Evolutionary conservation across 306 rosid genomes (phyloP), one percentile per base, ranked within the genome.

Genomic region (Corylus americana): DNA sequence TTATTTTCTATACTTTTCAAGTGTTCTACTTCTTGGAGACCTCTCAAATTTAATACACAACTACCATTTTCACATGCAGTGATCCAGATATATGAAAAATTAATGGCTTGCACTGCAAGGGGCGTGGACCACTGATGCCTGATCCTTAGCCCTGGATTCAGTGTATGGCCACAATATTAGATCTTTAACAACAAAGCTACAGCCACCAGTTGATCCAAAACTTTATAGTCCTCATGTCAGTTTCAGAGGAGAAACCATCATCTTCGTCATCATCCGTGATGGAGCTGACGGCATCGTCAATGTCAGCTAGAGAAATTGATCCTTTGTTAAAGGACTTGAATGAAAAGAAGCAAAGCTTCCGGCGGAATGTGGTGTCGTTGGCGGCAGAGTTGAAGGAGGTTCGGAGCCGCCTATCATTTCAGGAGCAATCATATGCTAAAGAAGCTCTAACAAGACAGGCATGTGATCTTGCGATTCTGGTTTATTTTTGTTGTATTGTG

Each of bases 301-400:
- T 55, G 35, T 44, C 86, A 1, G 82, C 67, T 75, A 77, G 84
- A 74, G 95, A 86, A 55, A 84, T 90, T 70, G 99, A 93, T 86
- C 98, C 99, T 0, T 63, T 90, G 87, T 85, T 96, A 4, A 89
- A 87, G 77, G 97, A 91, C 87, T 91, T 96, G 83, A 89, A 90
- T 71, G 97, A 96, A 80, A 96, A 83, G 57, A 96, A 96, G 64
- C 99, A 93, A 87, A 93, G 81, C 73, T 93, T 96, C 82, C 82
- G 97, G 73, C 86, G 98, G 35, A 93, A 93, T 83, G 99, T 96
- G 35, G 97, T 89, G 84, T 96, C 96, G 0, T 81, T 96, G 63
- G 99, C 99, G 3, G 81, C 88, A 2, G 99, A 96, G 87, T 87
- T 96, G 90, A 96, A 96, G 83, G 97, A 88, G 79, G 96, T 91